These are phyloP conservation scores for Incumbomyces lentus DNA, from an alignment of 2,329 filamentous ascomycete genomes.

Conservation along the genomic window DNA sequence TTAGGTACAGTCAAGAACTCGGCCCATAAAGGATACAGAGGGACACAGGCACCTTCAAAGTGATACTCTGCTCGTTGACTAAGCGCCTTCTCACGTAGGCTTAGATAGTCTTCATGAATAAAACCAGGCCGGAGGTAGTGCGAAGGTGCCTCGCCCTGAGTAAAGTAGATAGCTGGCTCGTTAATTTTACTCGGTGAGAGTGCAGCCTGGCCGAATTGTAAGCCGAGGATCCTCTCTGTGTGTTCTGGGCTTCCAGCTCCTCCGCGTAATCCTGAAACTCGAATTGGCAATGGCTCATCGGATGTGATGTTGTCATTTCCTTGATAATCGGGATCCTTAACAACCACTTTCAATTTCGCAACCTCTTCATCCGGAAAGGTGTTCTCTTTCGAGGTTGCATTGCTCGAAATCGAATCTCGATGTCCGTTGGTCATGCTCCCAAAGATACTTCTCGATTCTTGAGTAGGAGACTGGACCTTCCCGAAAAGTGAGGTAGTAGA, in stretches of 20 bases:
- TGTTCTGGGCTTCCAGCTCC: constrained; percentile 18
- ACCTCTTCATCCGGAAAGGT: constrained; percentile 20
- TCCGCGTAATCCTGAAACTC: constrained; percentile 13
- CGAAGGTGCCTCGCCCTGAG: constrained; percentile 14
- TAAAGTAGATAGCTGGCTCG: constrained; percentile 13
- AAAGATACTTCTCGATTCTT: not conserved
- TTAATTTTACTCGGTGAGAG: constrained; percentile 9
- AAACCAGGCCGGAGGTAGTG: constrained; percentile 1
- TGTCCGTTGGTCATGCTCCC: constrained; percentile 6
- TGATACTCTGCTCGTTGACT: constrained; percentile 6
- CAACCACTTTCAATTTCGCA: constrained; percentile 18
- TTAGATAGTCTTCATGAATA: constrained; percentile 5
- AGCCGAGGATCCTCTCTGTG: constrained; percentile 11
- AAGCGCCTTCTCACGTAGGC: constrained; percentile 5
- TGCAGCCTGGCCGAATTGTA: constrained; percentile 14
- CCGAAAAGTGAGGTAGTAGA: constrained; percentile 2
- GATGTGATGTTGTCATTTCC: constrained; percentile 6
- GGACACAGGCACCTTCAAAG: constrained; percentile 31
- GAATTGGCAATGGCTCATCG: constrained; percentile 2
- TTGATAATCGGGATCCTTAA: constrained; percentile 12
- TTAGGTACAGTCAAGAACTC: constrained; percentile 51
- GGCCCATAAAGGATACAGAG: constrained; percentile 63
- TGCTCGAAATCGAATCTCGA: constrained; percentile 7
- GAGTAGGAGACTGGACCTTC: constrained; percentile 7
- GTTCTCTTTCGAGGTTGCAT: constrained; percentile 12